Base-by-base conservation (phyloP, 2,329 filamentous ascomycete species). In the Coniochaeta prunicola region DNA sequence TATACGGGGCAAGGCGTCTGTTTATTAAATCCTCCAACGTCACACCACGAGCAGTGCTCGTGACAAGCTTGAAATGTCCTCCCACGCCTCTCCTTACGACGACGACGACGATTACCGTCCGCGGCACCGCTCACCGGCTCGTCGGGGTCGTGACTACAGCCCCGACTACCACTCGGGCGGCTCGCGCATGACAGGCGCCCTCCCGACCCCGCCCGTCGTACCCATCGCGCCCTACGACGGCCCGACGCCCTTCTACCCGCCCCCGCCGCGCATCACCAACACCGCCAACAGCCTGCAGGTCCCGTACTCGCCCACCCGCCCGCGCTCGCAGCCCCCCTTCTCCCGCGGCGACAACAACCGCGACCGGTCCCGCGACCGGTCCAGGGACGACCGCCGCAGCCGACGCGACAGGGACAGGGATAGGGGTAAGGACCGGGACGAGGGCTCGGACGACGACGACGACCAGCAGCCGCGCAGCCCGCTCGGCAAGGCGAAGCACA, bases 401-500 rank as follows among this genome's bases (percentile, higher is more conserved):
- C 61, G 58, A 15, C 62, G 62, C 38, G 54, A 53, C 24, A 17
- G 40, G 26, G 36, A 45, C n/a, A 33, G 10, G 17, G 30, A 21
- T 8, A 19, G 17, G 30, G 33, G 36, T 31, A 33, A 15, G 53
- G 33, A 55, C 53, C 15, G 19, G n/a, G 53, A 38, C 36, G 36
- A n/a, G 3, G 36, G 36, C 17, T 33, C 28, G 8, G 53, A 55
- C 4, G 17, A 15, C 17, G 40, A 48, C 57, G 34, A 40, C 12
- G 36, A 19, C 42, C 57, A 57, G n/a, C n/a, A n/a, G 53, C 56
- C 4, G 30, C 66, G 64, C 38, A 73, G 71, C 36, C 75, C 78
- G 7, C 58, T 77, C 4, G 67, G 68, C 53, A 75, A 76, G 61
- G 75, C 76, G 6, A 73, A 74, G 33, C 61, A 73, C 33, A 73